Conservation (phyloP, 78 protist species). For the Pirum gemmata region DNA sequence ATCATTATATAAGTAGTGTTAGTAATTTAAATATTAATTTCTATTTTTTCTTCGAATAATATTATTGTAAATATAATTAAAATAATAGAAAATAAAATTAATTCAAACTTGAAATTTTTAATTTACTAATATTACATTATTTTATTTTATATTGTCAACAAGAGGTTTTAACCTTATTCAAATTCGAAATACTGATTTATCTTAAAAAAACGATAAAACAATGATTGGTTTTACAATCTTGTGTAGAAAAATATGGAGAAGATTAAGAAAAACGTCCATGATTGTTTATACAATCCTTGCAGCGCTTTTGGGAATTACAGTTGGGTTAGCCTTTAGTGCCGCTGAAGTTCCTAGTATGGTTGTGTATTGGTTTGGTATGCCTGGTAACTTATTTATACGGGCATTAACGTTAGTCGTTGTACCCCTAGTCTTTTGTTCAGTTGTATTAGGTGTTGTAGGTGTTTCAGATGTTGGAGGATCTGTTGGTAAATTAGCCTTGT, state of each 20-base stretch:
- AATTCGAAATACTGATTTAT: too few relatives aligned
- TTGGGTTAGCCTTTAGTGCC: background rate
- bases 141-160: too few relatives aligned
- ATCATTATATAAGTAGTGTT: too few relatives aligned
- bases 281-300: constrained; percentile 27
- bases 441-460: constrained; percentile 34
- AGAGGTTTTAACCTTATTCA: too few relatives aligned
- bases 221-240: too few relatives aligned
- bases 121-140: too few relatives aligned
- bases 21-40: too few relatives aligned
- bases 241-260: background rate
- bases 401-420: constrained; percentile 27
- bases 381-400: constrained; percentile 14
- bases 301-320: background rate
- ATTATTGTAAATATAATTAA: too few relatives aligned
- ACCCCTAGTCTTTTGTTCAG: constrained; percentile 27
- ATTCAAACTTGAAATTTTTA: too few relatives aligned
- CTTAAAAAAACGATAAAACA: too few relatives aligned
- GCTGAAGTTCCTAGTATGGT: background rate
- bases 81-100: too few relatives aligned
- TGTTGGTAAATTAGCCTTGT: background rate
- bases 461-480: constrained; percentile 37
- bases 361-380: constrained; percentile 28
- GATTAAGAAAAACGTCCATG: background rate
- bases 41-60: too few relatives aligned